Evolutionary conservation across 2,329 filamentous ascomycete species (phyloP), one percentile per base, ranked within the genome.

Genomic region (Fusarium penzigii): DNA sequence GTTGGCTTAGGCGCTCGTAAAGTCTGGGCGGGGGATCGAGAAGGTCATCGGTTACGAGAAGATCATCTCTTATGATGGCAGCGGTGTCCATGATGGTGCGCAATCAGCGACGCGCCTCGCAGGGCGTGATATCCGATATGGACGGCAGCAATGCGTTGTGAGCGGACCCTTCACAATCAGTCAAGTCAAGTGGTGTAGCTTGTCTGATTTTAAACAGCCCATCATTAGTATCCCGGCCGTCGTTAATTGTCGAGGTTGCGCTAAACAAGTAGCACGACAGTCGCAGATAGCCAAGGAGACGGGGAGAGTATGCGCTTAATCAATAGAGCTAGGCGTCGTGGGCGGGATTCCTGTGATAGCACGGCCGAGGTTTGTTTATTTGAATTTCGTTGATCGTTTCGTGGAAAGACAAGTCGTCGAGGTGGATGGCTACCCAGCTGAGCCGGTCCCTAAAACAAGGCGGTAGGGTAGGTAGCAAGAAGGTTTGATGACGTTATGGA

Each of bases 1-100:
- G 79, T 68, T 90, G 87, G 56, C 83, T 80, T 59, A 92, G 78
- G 46, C 89, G 83, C 69, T 92, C 87, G 63, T 86, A 88, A 48
- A 92, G 80, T 64, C 86, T 83, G 59, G 80, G 77, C 41, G 87
- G 87, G 53, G 86, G 85, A 68, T 85, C 82, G 64, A 82, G 75
- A 63, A 76, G 72, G 70, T 84, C 79, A 67, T 83, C 80, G 63
- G 71, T 70, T 70, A 75, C 70, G 68, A 75, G 69, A 58, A 76
- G 72, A 69, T 84, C 79, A 67, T 83, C 80, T 62, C 71, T 70
- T 70, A 75, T 70, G 68, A 75, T 69, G 57, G 71, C 70, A 66
- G 74, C 70, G 69, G 75, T 72, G 70, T 83, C 80, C 81, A 83
- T 83, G 64, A 61, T 75, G 69, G 59, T 61, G 65, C 65, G 61